Evolutionary conservation across 352 stramenopile genomes (phyloP).

Genomic region (Globisporangium heterothallicum): DNA sequence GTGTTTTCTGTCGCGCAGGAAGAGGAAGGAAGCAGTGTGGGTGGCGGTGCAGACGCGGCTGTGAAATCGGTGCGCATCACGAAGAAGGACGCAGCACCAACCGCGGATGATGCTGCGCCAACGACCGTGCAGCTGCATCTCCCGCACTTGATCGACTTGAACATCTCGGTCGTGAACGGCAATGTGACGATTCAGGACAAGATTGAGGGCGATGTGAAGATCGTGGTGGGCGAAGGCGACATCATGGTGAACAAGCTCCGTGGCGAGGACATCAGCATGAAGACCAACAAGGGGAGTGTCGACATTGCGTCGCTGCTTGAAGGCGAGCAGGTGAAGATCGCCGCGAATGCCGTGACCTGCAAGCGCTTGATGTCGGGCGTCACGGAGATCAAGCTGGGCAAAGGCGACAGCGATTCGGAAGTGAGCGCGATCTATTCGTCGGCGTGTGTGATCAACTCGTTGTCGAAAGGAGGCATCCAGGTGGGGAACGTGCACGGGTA

Average conservation of each 20-base stretch:
- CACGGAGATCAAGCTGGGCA: slow-evolving; percentile 51
- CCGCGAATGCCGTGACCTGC: slow-evolving; percentile 34
- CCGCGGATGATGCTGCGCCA: not conserved
- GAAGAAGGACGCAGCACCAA: slow-evolving; percentile 11
- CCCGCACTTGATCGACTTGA: slow-evolving; percentile 40
- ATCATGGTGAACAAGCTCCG: slow-evolving; percentile 61
- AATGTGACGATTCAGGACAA: slow-evolving; percentile 49
- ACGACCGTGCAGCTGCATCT: slow-evolving; percentile 28
- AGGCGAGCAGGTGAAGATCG: slow-evolving; percentile 47
- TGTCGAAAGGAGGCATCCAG: slow-evolving; percentile 25
- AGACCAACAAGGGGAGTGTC: slow-evolving; percentile 56
- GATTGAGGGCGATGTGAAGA: slow-evolving; percentile 64
- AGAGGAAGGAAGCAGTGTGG: slow-evolving; percentile 1
- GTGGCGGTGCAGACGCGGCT: not conserved
- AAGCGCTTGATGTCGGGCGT: slow-evolving; percentile 60
- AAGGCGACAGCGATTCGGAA: slow-evolving; percentile 24
- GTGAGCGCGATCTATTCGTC: slow-evolving; percentile 76
- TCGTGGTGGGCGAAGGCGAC: slow-evolving; percentile 53
- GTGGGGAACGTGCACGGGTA: slow-evolving; percentile 74
- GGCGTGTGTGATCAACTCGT: slow-evolving; percentile 39
- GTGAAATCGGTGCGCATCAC: slow-evolving; percentile 24
- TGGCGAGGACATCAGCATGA: slow-evolving; percentile 46
- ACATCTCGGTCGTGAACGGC: slow-evolving; percentile 41
- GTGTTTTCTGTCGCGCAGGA: slow-evolving; percentile 25
- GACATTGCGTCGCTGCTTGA: slow-evolving; percentile 46